These are phyloP conservation scores for Discostella stelligeroides DNA, from an alignment of 108 stramenopile genomes.

Conservation along the genomic window DNA sequence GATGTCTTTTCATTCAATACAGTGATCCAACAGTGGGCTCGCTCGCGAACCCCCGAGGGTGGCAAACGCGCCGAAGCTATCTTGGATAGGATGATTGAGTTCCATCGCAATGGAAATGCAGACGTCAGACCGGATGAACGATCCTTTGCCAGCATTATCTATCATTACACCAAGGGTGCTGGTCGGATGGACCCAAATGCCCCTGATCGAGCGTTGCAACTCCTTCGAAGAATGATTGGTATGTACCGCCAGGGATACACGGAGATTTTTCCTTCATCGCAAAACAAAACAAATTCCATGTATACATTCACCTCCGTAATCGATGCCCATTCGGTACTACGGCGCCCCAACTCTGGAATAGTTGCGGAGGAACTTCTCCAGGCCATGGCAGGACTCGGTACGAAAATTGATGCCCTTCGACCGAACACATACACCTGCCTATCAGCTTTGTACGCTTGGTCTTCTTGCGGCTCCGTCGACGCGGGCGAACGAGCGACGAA, in stretches of 20 bases:
- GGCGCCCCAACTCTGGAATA: slow-evolving; percentile 63
- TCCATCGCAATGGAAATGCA: slow-evolving; percentile 60
- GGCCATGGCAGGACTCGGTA: slow-evolving; percentile 50
- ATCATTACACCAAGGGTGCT: slow-evolving; percentile 56
- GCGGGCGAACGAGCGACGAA: slow-evolving; percentile 61
- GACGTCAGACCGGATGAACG: slow-evolving; percentile 62
- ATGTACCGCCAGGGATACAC: slow-evolving; percentile 59
- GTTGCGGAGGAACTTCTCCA: slow-evolving; percentile 60
- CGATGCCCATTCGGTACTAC: slow-evolving; percentile 62
- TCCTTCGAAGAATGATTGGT: slow-evolving; percentile 45
- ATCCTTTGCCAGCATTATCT: slow-evolving; percentile 71
- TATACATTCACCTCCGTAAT: slow-evolving; percentile 70
- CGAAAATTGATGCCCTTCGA: slow-evolving; percentile 43
- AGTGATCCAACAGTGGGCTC: slow-evolving; percentile 66
- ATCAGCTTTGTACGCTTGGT: slow-evolving; percentile 63
- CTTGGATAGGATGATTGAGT: slow-evolving; percentile 62
- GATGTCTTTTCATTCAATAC: slow-evolving; percentile 75
- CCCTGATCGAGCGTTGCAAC: slow-evolving; percentile 42
- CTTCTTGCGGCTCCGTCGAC: slow-evolving; percentile 51
- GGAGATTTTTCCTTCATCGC: slow-evolving; percentile 47
- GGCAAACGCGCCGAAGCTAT: slow-evolving; percentile 63
- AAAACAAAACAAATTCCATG: slow-evolving; percentile 51
- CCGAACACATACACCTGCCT: slow-evolving; percentile 64
- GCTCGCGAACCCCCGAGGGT: slow-evolving; percentile 49
- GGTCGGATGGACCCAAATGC: slow-evolving; percentile 45